These are phyloP conservation scores for Chaetomium fimeti DNA, from an alignment of 495 filamentous ascomycete species.

Conservation along the genomic window DNA sequence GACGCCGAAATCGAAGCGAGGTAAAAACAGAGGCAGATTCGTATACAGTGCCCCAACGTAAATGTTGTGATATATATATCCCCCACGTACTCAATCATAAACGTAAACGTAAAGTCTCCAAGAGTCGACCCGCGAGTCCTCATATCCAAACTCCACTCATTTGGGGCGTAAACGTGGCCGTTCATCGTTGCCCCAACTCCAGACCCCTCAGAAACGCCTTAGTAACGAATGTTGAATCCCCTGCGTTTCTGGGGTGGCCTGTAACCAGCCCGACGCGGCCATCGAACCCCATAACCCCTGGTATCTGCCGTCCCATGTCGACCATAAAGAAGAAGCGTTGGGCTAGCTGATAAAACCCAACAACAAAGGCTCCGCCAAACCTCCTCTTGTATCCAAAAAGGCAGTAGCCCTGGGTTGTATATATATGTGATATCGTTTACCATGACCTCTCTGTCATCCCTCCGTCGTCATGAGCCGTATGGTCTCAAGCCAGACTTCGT, in stretches of 20 bases:
- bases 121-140: too few relatives aligned
- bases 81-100: too few relatives aligned
- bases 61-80: not conserved
- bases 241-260: too few relatives aligned
- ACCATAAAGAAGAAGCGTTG: not conserved
- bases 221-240: too few relatives aligned
- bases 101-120: too few relatives aligned
- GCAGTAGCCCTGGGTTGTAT: not conserved
- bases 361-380: not conserved
- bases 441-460: not conserved
- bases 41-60: not conserved
- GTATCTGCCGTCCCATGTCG: not conserved
- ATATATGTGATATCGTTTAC: not conserved
- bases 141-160: not conserved
- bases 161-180: not conserved
- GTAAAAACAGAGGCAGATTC: not conserved
- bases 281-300: not conserved
- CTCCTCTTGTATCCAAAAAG: not conserved
- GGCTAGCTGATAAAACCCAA: not conserved
- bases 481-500: not conserved
- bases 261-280: not conserved
- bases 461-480: not conserved
- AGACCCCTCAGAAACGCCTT: too few relatives aligned
- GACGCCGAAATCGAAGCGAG: not conserved
- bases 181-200: not conserved